Percentiles rank a stretch among this genome's conserved stretches.
Conservation (phyloP, 129 eudicot species). For the Gnaphalium uliginosum region DNA sequence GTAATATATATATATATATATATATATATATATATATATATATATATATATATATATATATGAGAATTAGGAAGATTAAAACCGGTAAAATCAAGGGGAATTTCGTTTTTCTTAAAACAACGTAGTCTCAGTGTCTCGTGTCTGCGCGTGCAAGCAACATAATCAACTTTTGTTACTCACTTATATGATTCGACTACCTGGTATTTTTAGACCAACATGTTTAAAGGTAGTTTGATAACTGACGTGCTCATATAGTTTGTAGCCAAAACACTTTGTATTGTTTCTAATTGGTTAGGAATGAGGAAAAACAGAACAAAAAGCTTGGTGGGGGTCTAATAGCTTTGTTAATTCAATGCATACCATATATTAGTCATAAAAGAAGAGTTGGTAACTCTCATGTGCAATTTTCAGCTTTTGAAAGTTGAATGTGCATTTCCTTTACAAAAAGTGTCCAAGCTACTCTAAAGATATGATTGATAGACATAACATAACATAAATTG, state of each 20-base stretch:
- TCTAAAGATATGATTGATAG: no score
- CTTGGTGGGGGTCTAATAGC: slow-evolving; percentile 11
- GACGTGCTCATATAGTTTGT: slow-evolving; percentile 12
- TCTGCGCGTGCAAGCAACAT: slow-evolving; percentile 14
- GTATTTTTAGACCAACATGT: background rate
- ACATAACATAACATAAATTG: no score
- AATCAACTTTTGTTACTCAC: background rate
- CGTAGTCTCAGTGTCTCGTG: background rate
- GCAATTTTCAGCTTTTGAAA: slow-evolving; percentile 32
- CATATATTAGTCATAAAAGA: background rate
- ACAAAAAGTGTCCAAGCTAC: slow-evolving; percentile 23
- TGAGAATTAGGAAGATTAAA: background rate
- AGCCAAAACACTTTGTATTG: background rate
- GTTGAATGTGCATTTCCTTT: slow-evolving; percentile 26
- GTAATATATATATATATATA: no score
- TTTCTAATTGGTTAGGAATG: background rate
- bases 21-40: no score
- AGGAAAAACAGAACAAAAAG: slow-evolving; percentile 7
- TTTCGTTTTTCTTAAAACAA: background rate
- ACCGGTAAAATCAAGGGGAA: background rate
- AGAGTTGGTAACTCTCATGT: slow-evolving; percentile 29
- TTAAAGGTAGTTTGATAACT: slow-evolving; percentile 10
- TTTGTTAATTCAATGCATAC: slow-evolving; percentile 27
- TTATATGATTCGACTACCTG: background rate
- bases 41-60: no score